Conservation (phyloP, 1,284 basidiomycete species). For the Trichosporon coremiiforme region DNA sequence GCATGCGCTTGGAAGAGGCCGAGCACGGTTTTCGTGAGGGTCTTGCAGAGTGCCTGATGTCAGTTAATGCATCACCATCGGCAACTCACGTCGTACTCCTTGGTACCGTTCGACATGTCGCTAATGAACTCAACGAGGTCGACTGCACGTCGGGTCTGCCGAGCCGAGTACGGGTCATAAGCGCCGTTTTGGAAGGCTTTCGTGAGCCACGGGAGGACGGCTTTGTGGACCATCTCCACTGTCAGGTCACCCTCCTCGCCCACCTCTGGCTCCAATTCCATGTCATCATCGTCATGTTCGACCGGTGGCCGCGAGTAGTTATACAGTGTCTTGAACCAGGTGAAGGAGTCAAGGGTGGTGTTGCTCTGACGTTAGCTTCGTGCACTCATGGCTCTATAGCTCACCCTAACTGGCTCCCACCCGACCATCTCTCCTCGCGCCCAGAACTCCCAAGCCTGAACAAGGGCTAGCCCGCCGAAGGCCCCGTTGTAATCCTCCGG, state of each 20-base stretch:
- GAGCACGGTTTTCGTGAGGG: slow-evolving; percentile 67
- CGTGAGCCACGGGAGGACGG: slow-evolving; percentile 73
- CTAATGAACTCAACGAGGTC: slow-evolving; percentile 81
- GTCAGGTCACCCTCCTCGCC: slow-evolving; percentile 85
- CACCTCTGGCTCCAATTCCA: slow-evolving; percentile 62
- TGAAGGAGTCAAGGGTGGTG: slow-evolving; percentile 71
- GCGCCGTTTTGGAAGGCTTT: slow-evolving; percentile 71
- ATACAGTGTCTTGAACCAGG: slow-evolving; percentile 78
- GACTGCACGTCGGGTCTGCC: slow-evolving; percentile 66
- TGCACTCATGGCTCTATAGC: slow-evolving; percentile 30
- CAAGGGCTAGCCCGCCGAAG: slow-evolving; percentile 84
- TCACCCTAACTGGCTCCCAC: slow-evolving; percentile 83
- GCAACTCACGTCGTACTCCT: slow-evolving; percentile 67
- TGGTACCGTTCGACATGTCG: slow-evolving; percentile 67
- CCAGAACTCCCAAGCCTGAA: slow-evolving; percentile 97
- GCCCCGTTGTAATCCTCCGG: slow-evolving; percentile 81
- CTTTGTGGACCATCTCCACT: slow-evolving; percentile 80
- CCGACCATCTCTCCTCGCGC: slow-evolving; percentile 78
- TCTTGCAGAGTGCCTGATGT: slow-evolving; percentile 68
- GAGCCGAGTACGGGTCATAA: slow-evolving; percentile 78
- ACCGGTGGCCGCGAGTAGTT: slow-evolving; percentile 68
- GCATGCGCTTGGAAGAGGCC: slow-evolving; percentile 65
- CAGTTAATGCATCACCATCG: neutral
- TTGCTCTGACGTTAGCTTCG: slow-evolving; percentile 58
- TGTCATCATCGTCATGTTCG: slow-evolving; percentile 45